Conservation (phyloP, 139 green algal genomes). For the Pseudopediastrum boryanum region DNA sequence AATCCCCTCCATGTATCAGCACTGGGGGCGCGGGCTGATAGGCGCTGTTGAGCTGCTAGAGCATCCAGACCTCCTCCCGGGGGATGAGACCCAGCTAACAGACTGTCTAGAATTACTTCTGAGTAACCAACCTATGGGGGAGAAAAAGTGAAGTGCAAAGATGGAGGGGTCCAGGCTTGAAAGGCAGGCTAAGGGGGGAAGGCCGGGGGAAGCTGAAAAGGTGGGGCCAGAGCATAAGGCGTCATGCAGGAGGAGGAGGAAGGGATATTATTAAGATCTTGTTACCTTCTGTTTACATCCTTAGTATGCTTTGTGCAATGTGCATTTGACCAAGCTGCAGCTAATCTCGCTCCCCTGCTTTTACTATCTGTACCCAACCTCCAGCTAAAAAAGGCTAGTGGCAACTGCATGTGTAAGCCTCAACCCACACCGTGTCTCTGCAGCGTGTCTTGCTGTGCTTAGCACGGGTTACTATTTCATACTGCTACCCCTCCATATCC, state of each 20-base stretch:
- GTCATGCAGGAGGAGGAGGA: too few relatives aligned
- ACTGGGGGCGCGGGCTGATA: conserved; percentile 32
- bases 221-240: background rate
- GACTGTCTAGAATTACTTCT: background rate
- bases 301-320: too few relatives aligned
- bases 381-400: too few relatives aligned
- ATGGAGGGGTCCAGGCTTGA: background rate
- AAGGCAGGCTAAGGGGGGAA: background rate
- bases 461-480: too few relatives aligned
- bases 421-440: too few relatives aligned
- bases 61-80: conserved; percentile 1
- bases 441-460: too few relatives aligned
- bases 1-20: conserved; percentile 66
- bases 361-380: too few relatives aligned
- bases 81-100: background rate
- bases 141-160: background rate
- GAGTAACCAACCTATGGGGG: background rate
- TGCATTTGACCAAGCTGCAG: too few relatives aligned
- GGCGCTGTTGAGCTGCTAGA: background rate
- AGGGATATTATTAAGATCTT: background rate
- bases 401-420: too few relatives aligned
- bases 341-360: too few relatives aligned
- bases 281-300: background rate
- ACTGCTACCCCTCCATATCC: too few relatives aligned
- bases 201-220: too few relatives aligned